phyloP scores from a whole-genome alignment of 306 rosid species.

The Pyrus communis region DNA sequence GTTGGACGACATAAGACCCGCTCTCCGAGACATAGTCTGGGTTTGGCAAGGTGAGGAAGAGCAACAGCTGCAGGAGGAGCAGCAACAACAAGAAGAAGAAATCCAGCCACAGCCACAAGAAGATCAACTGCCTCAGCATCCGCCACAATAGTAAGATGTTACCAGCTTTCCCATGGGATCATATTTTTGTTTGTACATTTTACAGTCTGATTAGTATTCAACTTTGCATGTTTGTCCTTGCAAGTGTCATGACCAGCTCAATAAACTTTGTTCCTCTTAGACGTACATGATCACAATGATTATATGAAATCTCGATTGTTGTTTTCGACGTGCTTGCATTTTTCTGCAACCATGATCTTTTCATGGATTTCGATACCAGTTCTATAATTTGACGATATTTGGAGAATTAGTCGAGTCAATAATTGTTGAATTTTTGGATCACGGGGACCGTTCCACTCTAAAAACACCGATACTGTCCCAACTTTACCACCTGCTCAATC shows the following conservation, averaged over 20 bases:
- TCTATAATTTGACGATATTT: slow-evolving; percentile 38
- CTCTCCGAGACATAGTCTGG: slow-evolving; percentile 80
- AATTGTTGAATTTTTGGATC: too few relatives aligned
- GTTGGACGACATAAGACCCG: slow-evolving; percentile 62
- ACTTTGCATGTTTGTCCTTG: not conserved
- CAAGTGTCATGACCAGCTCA: not conserved
- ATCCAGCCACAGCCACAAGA: slow-evolving; percentile 19
- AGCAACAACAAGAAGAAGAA: slow-evolving; percentile 23
- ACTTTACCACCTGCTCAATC: too few relatives aligned
- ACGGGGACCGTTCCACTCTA: too few relatives aligned
- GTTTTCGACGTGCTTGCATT: not conserved
- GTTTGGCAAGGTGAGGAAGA: slow-evolving; percentile 62
- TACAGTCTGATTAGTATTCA: not conserved
- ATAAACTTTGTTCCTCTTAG: not conserved
- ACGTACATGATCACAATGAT: not conserved
- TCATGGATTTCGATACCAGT: not conserved
- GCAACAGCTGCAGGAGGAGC: slow-evolving; percentile 19
- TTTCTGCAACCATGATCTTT: not conserved
- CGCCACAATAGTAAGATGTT: not conserved
- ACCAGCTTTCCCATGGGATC: not conserved
- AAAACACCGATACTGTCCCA: too few relatives aligned
- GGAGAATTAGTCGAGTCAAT: slow-evolving; percentile 83
- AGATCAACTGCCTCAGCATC: not conserved
- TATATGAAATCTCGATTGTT: not conserved
- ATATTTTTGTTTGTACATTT: not conserved